Base-by-base conservation (phyloP, 2,329 filamentous ascomycete genomes). In the Malbranchea zuffiana region DNA sequence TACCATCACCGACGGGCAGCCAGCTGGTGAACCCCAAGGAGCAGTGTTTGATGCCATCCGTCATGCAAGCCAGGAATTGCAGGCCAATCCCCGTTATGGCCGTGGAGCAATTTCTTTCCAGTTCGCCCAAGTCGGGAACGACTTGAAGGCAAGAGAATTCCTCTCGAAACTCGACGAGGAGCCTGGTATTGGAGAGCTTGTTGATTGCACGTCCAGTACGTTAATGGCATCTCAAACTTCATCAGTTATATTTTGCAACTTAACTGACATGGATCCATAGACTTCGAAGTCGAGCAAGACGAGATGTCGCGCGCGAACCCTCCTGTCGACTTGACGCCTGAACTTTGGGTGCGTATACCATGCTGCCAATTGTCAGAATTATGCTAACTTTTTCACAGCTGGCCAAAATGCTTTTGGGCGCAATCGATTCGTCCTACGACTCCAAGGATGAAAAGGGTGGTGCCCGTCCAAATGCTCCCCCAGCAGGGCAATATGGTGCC, bases 201-300 rank as follows among this genome's bases (percentile, higher is more conserved):
- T 80, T 40, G 76, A 80, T 55, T 80, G 76, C 61, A 80, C 76
- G 39, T 79, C 75, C 15, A 80, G 74, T 78, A 67, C 55, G 72
- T 63, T 17, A 20, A 5, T 32, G 3, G 10, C 25, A 13, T 6
- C 27, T 10, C 28, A 15, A 15, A 30, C 8, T 11, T 30, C 28
- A 16, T 8, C 2, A 19, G n/a, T 18, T 10, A 10, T 19, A 29
- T 16, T 19, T 34, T 29, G 4, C 41, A 20, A 18, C 44, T 32
- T 39, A 35, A 11, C 20, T 47, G 48, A 50, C 49, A 49, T 45
- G 37, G 37, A 32, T 29, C 30, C 37, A 40, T 47, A 75, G 74
- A 80, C 59, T 80, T 72, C 48, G 76, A 80, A 56, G 74, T 77
- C 45, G 77, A 80, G 52, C 74, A 75, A 43, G 72, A 75, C 32